These are phyloP conservation scores for Arbutus unedo DNA, from an alignment of 148 eudicot genomes.

Conservation along the genomic window DNA sequence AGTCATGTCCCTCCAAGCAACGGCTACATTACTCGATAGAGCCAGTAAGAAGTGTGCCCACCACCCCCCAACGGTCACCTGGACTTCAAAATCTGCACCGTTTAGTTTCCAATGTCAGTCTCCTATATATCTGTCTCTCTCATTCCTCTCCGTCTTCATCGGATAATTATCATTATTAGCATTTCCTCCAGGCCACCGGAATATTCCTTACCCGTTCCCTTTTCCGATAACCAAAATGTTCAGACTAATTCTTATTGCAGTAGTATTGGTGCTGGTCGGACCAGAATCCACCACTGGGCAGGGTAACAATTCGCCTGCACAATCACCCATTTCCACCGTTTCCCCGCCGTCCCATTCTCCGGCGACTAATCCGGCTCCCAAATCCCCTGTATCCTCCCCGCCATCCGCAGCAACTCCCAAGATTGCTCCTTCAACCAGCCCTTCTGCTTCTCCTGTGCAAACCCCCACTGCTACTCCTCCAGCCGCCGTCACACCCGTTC, in stretches of 20 bases:
- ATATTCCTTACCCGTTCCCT: not conserved
- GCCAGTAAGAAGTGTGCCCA: not conserved
- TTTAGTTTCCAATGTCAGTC: not conserved
- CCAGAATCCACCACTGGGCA: not conserved
- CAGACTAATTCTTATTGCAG: not conserved
- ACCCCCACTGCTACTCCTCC: not conserved
- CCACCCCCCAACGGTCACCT: constrained; percentile 4
- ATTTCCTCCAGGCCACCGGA: not conserved
- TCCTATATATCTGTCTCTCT: not conserved
- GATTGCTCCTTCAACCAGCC: not conserved
- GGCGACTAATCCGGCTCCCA: not conserved
- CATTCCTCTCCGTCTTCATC: not conserved
- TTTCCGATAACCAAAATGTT: not conserved
- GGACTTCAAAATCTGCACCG: not conserved
- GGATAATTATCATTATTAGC: not conserved
- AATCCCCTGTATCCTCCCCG: not conserved
- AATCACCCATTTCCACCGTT: not conserved
- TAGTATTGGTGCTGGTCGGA: not conserved
- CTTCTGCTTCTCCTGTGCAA: not conserved
- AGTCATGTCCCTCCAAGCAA: not conserved
- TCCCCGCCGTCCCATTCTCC: not conserved
- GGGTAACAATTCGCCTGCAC: not conserved
- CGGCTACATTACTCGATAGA: not conserved
- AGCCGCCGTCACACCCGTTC: not conserved
- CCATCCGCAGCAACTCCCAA: not conserved